These are phyloP conservation scores for Penicillium sp. DNA, from an alignment of 2,329 filamentous ascomycete species.

Conservation along the genomic window DNA sequence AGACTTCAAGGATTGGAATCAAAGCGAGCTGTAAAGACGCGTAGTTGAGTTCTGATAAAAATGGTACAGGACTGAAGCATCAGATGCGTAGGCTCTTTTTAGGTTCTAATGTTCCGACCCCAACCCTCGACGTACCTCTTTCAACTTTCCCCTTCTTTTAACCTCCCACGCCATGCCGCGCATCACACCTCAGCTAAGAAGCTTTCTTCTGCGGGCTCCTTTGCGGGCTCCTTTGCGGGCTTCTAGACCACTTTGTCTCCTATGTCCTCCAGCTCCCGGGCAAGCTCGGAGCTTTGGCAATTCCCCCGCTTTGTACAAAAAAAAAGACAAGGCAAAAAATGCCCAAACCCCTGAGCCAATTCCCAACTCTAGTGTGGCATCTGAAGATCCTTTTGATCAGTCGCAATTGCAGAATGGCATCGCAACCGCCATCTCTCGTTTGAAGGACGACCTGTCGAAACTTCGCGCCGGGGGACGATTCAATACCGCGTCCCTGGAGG, in stretches of 20 bases:
- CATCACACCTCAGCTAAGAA: constrained; percentile 7
- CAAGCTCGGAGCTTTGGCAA: constrained; percentile 40
- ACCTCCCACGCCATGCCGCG: constrained; percentile 16
- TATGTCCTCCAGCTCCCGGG: background rate
- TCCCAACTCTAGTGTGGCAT: constrained; percentile 27
- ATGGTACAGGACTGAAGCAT: no score
- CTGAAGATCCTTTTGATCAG: constrained; percentile 61
- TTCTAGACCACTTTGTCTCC: background rate
- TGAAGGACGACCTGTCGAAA: constrained; percentile 62
- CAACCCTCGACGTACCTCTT: no score
- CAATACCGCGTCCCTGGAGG: constrained; percentile 62
- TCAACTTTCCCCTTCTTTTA: background rate
- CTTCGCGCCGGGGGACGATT: constrained; percentile 61
- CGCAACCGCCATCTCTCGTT: constrained; percentile 51
- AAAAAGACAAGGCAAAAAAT: constrained; percentile 54
- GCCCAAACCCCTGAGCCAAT: constrained; percentile 34
- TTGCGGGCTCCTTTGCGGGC: background rate
- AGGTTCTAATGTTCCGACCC: no score
- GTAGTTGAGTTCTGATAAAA: no score
- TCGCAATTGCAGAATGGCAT: constrained; percentile 57
- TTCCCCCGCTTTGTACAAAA: constrained; percentile 47
- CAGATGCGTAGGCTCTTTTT: no score
- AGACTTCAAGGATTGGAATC: no score
- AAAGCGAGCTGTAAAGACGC: no score
- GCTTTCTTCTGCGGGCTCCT: background rate